Base-by-base conservation (phyloP, 805 yeast species). In the Teunomyces lycoperdinae region DNA sequence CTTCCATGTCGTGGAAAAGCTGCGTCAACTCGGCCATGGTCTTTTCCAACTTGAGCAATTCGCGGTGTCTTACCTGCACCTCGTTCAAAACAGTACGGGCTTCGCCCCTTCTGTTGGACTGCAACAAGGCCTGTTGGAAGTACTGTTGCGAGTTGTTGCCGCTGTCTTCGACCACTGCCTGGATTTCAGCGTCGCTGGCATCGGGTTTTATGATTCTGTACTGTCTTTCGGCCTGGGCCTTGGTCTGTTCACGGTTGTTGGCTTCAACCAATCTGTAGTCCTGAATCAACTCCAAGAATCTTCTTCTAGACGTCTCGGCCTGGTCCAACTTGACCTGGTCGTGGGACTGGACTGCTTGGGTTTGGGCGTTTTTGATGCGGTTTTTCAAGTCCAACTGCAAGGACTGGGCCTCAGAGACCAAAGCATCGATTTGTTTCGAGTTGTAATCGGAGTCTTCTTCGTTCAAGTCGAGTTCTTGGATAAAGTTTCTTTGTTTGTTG, bases 11-110 rank as follows among this genome's bases (percentile, higher is more conserved):
- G 62, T 86, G 87, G 76, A 94, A 90, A 66, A 94, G 80, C 74
- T 89, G 96, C 36, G 95, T 88, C 70, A 94, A 81, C 71, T 94
- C 99, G 32, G 92, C 89, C 87, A 94, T 90, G 50, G 96, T 86
- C 72, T 89, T 84, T 71, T 92, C 98, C 70, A 94, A 85, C 75
- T 89, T 88, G 73, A 89, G 87, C 62, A 94, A 82, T 73, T 94
- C 98, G 66, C 87, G 85, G 74, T 94, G 98, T 73, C 99, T 85
- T 44, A 87, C 84, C 73, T 92, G 97, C 48, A 94, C 98, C 73
- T 94, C 98, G 61, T 89, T 88, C 58, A 94, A 79, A 2, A 95
- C 98, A 30, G 97, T 83, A 67, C 94, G 83, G 38, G 98, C 97
- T 71, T 94, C 97, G 58, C 96, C 96, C 63, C 90, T 81, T 71